Percentiles rank a stretch among this genome's conserved stretches.
Conservation (phyloP, 2,329 filamentous ascomycete genomes). For the Clarireedia paspali region DNA sequence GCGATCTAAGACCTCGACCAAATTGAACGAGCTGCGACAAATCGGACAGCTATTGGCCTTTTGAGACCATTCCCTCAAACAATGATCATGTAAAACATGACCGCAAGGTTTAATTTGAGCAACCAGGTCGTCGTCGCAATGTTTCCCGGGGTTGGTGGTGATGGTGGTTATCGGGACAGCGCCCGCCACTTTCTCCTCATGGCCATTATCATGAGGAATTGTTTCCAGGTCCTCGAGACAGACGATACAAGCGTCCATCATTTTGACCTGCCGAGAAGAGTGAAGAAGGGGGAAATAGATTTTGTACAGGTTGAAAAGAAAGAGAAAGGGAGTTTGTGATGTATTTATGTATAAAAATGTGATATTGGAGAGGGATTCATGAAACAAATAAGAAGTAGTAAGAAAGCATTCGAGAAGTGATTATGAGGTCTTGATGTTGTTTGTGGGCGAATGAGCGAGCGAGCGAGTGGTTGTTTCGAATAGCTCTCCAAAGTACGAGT, state of each 20-base stretch:
- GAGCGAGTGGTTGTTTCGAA: no score
- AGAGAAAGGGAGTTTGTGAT: background rate
- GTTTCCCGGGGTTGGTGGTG: conserved; percentile 19
- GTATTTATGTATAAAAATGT: background rate
- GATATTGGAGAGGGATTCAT: background rate
- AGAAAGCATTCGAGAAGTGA: background rate
- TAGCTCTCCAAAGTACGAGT: background rate
- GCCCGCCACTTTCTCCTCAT: conserved; percentile 20
- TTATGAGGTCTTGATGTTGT: no score
- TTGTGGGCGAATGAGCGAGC: background rate
- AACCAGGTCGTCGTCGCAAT: conserved; percentile 30
- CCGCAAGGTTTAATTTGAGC: conserved; percentile 68
- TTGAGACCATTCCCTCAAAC: conserved; percentile 89
- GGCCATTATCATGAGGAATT: conserved; percentile 13
- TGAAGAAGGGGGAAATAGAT: background rate
- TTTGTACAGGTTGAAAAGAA: background rate
- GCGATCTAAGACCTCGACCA: conserved; percentile 74
- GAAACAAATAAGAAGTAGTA: background rate
- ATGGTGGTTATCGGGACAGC: conserved; percentile 14
- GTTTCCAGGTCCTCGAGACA: conserved; percentile 54
- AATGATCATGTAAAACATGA: conserved; percentile 87
- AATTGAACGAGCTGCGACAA: conserved; percentile 85
- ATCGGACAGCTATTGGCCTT: conserved; percentile 97
- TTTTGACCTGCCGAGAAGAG: conserved; percentile 14
- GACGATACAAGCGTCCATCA: conserved; percentile 61